These are phyloP conservation scores for Aphanomyces invadans DNA, from an alignment of 352 stramenopile species.

Conservation along the genomic window DNA sequence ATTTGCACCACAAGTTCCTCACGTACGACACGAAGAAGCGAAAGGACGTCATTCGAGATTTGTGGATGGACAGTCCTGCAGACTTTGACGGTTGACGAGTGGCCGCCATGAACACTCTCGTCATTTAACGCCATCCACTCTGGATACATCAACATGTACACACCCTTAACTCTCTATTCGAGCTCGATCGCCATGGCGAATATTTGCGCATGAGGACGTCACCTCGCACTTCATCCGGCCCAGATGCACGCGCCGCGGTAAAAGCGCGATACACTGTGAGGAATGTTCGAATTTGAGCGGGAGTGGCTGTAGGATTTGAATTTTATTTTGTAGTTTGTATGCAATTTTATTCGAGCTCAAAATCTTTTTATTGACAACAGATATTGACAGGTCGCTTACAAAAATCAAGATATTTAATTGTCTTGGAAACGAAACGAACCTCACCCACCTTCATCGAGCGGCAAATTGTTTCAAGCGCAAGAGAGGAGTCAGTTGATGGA, in stretches of 20 bases:
- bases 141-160: no score
- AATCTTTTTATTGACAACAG: background rate
- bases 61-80: slow-evolving; percentile 37
- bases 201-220: no score
- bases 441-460: background rate
- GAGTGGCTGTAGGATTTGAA: background rate
- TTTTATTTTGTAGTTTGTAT: background rate
- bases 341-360: no score
- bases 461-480: background rate
- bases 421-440: background rate
- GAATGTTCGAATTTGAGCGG: background rate
- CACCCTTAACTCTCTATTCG: no score
- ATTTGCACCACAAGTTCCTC: slow-evolving; percentile 45
- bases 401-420: background rate
- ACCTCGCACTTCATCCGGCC: no score
- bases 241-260: no score
- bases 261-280: no score
- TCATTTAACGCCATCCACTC: no score
- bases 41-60: slow-evolving; percentile 63
- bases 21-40: slow-evolving; percentile 36
- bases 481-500: background rate
- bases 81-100: background rate
- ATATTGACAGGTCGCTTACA: background rate
- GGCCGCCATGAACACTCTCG: no score
- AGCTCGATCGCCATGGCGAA: no score